These are phyloP conservation scores for Salix arbutifolia DNA, from an alignment of 345 rosid species.

Conservation along the genomic window DNA sequence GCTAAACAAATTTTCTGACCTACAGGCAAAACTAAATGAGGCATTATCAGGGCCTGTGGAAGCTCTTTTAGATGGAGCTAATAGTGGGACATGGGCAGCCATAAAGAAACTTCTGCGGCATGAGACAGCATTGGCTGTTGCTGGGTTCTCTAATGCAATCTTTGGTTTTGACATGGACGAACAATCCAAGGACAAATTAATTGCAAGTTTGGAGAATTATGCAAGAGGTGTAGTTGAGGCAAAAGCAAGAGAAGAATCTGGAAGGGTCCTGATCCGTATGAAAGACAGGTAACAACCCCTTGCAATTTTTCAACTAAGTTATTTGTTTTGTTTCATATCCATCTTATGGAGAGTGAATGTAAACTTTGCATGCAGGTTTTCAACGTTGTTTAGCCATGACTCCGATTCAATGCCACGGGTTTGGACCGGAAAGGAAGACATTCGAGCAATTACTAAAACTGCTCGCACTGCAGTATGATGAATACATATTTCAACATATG, in stretches of 20 bases:
- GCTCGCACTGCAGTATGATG: conserved; percentile 84
- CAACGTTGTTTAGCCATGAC: conserved; percentile 84
- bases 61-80: conserved; percentile 88
- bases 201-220: conserved; percentile 46
- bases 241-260: conserved; percentile 91
- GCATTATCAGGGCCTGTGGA: conserved; percentile 85
- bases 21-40: conserved; percentile 70
- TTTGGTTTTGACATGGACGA: conserved; percentile 79
- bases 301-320: conserved; percentile 12
- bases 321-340: conserved; percentile 9
- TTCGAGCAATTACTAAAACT: conserved; percentile 82
- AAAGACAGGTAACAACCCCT: conserved; percentile 66
- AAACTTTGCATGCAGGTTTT: conserved; percentile 54
- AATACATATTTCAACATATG: not conserved
- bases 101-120: conserved; percentile 66
- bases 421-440: conserved; percentile 98
- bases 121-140: conserved; percentile 66
- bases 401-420: conserved; percentile 97
- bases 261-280: conserved; percentile 78
- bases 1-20: not conserved
- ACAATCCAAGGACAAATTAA: conserved; percentile 55
- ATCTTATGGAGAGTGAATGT: conserved; percentile 16
- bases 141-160: conserved; percentile 62
- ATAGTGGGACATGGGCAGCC: conserved; percentile 78
- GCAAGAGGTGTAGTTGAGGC: conserved; percentile 78